Evolutionary conservation across 2,329 filamentous ascomycete genomes (phyloP), one percentile per base, ranked within the genome.

Genomic region (Cordyceps cateniannulata): DNA sequence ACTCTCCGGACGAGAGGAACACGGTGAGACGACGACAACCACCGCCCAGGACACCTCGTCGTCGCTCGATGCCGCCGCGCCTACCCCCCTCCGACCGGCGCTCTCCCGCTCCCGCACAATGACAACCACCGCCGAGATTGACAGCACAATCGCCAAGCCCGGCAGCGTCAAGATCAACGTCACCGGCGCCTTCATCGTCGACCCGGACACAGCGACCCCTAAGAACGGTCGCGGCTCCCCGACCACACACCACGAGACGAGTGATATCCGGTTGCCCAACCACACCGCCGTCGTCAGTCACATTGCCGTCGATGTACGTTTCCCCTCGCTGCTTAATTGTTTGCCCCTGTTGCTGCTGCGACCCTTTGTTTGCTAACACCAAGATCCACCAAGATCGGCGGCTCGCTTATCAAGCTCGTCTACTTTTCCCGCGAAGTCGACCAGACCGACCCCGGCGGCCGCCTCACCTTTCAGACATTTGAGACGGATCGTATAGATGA

Each of bases 241-340:
- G 63, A 73, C 78, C 66, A 53, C 49, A 6, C 73, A 81, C 68
- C 73, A 84, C 73, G 91, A 96, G 73, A 92, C 90, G 61, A 92
- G 91, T 71, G 95, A 97, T 72, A 99, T 99, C 68, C 84, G 95
- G n/a, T 79, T 99, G 62, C 95, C 95, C 29, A 95, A 98, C 74
- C 95, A 99, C 75, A 96, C 91, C 14, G 89, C 90, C 12, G 87
- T 96, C 9, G 93, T 99, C 66, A 97, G 92, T 78, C 95, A 99
- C 79, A 91, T 99, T 67, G 95, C 95, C 58, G 88, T 97, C 63
- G 95, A 99, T 81, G 92, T 96, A 82, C 76, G 89, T 81, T 45
- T 45, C 6, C 24, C 63, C 56, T 52, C 62, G 61, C 62, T 64
- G 50, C 56, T 32, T 62, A 48, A 22, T 14, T 45, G 57, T 53